Evolutionary conservation across 768 basidiomycete genomes (phyloP).

Genomic region (Lactarius psammicola): DNA sequence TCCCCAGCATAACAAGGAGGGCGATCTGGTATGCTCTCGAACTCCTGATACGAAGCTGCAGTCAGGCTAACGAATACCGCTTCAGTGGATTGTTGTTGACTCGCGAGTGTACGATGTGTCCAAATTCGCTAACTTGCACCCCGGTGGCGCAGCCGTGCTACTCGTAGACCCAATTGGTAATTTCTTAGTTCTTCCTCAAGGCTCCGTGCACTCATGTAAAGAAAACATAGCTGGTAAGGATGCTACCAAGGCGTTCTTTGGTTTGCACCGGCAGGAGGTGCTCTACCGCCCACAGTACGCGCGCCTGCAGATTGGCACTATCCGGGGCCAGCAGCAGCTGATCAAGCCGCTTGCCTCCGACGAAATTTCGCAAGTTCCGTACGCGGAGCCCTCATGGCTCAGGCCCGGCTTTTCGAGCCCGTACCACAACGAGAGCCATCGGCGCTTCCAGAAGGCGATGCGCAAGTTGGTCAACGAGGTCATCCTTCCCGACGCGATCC

Average conservation of each 20-base stretch:
- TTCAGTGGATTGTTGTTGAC: conserved; percentile 79
- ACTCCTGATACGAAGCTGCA: neutral
- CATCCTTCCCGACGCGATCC: conserved; percentile 68
- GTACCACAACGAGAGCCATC: conserved; percentile 75
- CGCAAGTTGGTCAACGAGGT: conserved; percentile 76
- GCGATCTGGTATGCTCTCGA: conserved; percentile 60
- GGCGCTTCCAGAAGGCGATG: conserved; percentile 70
- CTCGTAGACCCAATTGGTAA: conserved; percentile 63
- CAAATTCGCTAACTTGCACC: conserved; percentile 80
- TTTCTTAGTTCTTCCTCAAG: neutral
- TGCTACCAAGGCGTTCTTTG: conserved; percentile 79
- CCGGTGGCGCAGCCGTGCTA: conserved; percentile 78
- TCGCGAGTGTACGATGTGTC: conserved; percentile 79
- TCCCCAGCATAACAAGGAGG: conserved; percentile 81
- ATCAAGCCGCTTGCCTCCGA: conserved; percentile 58
- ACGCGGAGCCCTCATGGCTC: conserved; percentile 86
- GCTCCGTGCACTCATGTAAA: neutral
- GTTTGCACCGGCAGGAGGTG: conserved; percentile 81
- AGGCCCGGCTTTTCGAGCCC: conserved; percentile 63
- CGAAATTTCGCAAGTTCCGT: conserved; percentile 73
- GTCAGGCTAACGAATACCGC: neutral
- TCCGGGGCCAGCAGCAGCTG: conserved; percentile 54
- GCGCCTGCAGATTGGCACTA: conserved; percentile 63
- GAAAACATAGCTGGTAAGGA: conserved; percentile 57
- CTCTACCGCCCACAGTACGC: conserved; percentile 70